A percentile compares a stretch with the other conserved stretches of the same genome.
These are phyloP conservation scores for Lentinula edodes DNA, from an alignment of 768 basidiomycete genomes.

Conservation along the genomic window DNA sequence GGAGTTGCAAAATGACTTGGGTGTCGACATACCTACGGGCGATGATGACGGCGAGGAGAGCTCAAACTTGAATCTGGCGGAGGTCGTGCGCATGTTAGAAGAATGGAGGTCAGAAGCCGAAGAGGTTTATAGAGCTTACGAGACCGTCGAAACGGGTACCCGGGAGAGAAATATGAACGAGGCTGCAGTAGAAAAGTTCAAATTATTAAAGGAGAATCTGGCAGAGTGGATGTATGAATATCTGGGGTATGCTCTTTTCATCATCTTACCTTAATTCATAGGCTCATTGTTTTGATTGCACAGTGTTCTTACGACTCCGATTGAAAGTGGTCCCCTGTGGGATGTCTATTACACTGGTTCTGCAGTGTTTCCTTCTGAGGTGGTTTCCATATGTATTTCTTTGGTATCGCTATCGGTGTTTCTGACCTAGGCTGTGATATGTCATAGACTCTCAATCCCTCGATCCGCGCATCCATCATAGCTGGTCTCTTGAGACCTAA, in stretches of 20 bases:
- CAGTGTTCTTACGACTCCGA: constrained; percentile 38
- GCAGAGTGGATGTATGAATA: constrained; percentile 48
- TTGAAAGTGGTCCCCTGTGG: constrained; percentile 54
- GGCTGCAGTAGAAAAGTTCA: constrained; percentile 13
- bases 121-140: neutral
- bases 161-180: neutral
- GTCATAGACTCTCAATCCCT: constrained; percentile 62
- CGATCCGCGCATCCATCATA: constrained; percentile 54
- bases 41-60: neutral
- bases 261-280: constrained; percentile 17
- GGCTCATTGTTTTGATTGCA: neutral
- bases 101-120: neutral
- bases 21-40: neutral
- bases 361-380: constrained; percentile 64
- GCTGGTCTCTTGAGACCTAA: constrained; percentile 57
- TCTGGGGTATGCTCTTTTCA: constrained; percentile 31
- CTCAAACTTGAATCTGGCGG: neutral
- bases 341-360: constrained; percentile 70
- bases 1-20: neutral
- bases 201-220: constrained; percentile 22
- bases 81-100: neutral
- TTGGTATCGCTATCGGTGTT: neutral
- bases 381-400: constrained; percentile 19
- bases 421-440: neutral
- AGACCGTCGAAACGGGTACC: neutral